phyloP scores from a whole-genome alignment of 164 flowering plant species.

The Piper longum region DNA sequence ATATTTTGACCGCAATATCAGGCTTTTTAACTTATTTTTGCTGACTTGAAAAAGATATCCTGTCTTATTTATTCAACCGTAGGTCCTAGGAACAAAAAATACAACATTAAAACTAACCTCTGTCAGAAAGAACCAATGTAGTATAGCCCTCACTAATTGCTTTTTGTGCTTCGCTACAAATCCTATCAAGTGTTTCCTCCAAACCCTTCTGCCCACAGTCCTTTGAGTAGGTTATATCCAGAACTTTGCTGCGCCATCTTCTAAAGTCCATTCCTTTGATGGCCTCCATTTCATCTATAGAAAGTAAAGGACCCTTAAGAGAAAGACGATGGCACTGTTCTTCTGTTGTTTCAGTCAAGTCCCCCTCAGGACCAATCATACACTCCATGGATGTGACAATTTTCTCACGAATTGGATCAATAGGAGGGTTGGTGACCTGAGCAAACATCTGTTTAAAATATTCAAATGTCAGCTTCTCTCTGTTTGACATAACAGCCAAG shows the following conservation, averaged over 20 bases:
- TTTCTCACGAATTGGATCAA: constrained; percentile 98
- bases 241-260: constrained; percentile 90
- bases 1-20: too few species aligned
- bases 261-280: constrained; percentile 82
- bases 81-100: too few species aligned
- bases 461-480: constrained; percentile 88
- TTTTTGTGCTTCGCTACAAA: constrained; percentile 69
- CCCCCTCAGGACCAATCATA: constrained; percentile 99
- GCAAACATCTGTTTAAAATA: constrained; percentile 99
- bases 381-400: constrained; percentile 98
- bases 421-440: constrained; percentile 98
- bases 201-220: constrained; percentile 71
- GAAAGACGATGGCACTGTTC: constrained; percentile 92
- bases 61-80: too few species aligned
- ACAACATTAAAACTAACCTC: constrained; percentile 41
- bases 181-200: constrained; percentile 85
- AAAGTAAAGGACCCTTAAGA: constrained; percentile 74
- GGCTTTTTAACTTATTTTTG: too few species aligned
- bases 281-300: constrained; percentile 83
- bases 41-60: too few species aligned
- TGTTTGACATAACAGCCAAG: constrained; percentile 93
- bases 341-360: constrained; percentile 89
- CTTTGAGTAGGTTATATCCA: constrained; percentile 82
- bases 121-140: constrained; percentile 77
- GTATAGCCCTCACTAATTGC: constrained; percentile 91